Base-by-base conservation (phyloP, 2,329 filamentous ascomycete species). In the Cladosporium oxysporum region DNA sequence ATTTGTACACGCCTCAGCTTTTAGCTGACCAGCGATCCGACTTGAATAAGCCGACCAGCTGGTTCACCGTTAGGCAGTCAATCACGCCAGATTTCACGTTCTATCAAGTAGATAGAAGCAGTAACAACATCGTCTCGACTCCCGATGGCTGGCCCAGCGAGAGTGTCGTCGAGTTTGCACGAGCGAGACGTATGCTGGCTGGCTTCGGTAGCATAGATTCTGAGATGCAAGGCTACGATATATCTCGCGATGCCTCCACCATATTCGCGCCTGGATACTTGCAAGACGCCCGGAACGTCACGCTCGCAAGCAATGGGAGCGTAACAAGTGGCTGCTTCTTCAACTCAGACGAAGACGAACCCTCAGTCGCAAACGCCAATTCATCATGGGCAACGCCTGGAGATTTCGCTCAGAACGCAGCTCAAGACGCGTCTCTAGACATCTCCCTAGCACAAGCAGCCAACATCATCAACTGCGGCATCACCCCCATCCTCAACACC, bases 111-210 rank as follows among this genome's bases (percentile, higher is more conserved):
- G 71, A 75, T 31, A 70, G 78, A 49, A 58, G 70, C 12, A 47
- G n/a, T 47, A 70, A 76, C 3, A 59, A 41, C 21, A 70, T 75
- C 8, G 52, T 73, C 2, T 80, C 79, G 23, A 89, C 87, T 0
- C 72, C 79, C 0, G 81, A 88, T 75, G 88, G 88, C 12, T 90
- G 88, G 88, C 88, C 88, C 0, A 84, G 83, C n/a, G 83, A 86
- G 69, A 80, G 82, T 23, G 87, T 83, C 69, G 75, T 89, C 37
- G 85, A 87, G 69, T 81, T 88, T 53, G 78, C 80, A 1, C 77
- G 81, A 57, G 79, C 80, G n/a, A 82, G 82, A 69, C 80, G 88
- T 35, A 70, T 90, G 2, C 71, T 90, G 2, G 74, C 85, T 10
- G 81, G 82, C 44, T 87, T 85, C 72, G 87, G 87, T 1, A 78